Evolutionary conservation across 2,329 filamentous ascomycete genomes (phyloP).

Genomic region (Alternaria incomplexa): DNA sequence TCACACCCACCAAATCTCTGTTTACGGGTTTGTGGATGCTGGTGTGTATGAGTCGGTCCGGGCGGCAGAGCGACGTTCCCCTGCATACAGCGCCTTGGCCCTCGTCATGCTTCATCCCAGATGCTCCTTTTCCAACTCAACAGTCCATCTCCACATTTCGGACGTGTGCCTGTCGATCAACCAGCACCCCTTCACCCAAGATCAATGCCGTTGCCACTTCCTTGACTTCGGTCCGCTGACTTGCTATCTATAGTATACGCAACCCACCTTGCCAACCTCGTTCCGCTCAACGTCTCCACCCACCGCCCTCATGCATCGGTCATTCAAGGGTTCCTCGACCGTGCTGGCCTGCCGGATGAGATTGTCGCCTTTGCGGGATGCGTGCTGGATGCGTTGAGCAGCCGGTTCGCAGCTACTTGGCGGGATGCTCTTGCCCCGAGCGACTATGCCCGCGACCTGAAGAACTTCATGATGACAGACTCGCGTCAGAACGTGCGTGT

Average conservation of each 20-base stretch:
- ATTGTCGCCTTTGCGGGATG: slow-evolving; percentile 48
- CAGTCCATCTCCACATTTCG: slow-evolving; percentile 11
- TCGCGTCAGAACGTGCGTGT: slow-evolving; percentile 20
- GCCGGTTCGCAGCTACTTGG: slow-evolving; percentile 42
- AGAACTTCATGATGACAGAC: slow-evolving; percentile 22
- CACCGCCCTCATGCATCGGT: slow-evolving; percentile 31
- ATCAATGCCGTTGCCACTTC: not conserved
- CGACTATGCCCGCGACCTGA: slow-evolving; percentile 18
- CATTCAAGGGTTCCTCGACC: slow-evolving; percentile 38
- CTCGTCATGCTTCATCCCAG: slow-evolving; percentile 18
- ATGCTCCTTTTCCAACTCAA: slow-evolving; percentile 8
- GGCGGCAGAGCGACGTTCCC: slow-evolving; percentile 22
- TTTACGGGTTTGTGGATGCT: slow-evolving; percentile 20
- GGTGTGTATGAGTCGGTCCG: slow-evolving; percentile 22
- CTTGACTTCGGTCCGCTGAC: slow-evolving; percentile 24
- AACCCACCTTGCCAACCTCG: slow-evolving; percentile 44
- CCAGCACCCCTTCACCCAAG: slow-evolving; percentile 12
- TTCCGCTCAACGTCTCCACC: slow-evolving; percentile 42
- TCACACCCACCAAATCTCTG: slow-evolving; percentile 20
- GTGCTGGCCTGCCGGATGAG: slow-evolving; percentile 42
- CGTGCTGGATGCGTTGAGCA: slow-evolving; percentile 45
- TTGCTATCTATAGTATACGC: slow-evolving; percentile 41
- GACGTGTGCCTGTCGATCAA: slow-evolving; percentile 30
- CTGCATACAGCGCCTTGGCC: slow-evolving; percentile 21
- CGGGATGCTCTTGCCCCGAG: slow-evolving; percentile 29